Conservation (phyloP, 208 protist genomes). For the Angomonas deanei region DNA sequence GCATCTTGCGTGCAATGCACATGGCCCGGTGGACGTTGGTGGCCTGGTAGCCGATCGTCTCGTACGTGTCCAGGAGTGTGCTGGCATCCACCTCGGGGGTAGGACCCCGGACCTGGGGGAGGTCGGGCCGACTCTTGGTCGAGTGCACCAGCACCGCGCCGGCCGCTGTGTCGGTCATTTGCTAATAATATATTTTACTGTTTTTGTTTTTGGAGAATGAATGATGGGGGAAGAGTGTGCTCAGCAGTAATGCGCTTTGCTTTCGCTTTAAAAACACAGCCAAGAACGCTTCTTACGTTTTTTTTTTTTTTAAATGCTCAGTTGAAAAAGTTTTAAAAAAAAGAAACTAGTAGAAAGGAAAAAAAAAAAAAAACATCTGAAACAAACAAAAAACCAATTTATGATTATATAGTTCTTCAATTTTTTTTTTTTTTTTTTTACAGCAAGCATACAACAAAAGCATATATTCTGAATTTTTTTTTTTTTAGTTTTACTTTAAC, state of each 20-base stretch:
- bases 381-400: background rate
- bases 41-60: constrained; percentile 70
- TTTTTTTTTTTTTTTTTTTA: constrained; percentile 1
- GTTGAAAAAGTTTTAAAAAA: background rate
- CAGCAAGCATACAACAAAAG: background rate
- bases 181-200: background rate
- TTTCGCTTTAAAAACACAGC: constrained; percentile 9
- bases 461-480: background rate
- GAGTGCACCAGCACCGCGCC: constrained; percentile 51
- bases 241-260: too few relatives aligned
- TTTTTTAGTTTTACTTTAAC: constrained; percentile 8
- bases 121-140: constrained; percentile 7
- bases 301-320: background rate
- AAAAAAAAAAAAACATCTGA: background rate
- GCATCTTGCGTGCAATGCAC: constrained; percentile 45
- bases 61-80: constrained; percentile 27
- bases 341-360: background rate
- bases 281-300: background rate
- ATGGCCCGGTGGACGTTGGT: constrained; percentile 55
- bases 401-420: background rate
- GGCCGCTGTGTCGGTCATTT: constrained; percentile 49
- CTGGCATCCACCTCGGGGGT: constrained; percentile 21
- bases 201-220: too few relatives aligned
- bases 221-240: too few relatives aligned
- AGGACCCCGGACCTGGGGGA: constrained; percentile 37